Base-by-base conservation (phyloP, 805 yeast species). In the Saccharomycopsis schoenii region DNA sequence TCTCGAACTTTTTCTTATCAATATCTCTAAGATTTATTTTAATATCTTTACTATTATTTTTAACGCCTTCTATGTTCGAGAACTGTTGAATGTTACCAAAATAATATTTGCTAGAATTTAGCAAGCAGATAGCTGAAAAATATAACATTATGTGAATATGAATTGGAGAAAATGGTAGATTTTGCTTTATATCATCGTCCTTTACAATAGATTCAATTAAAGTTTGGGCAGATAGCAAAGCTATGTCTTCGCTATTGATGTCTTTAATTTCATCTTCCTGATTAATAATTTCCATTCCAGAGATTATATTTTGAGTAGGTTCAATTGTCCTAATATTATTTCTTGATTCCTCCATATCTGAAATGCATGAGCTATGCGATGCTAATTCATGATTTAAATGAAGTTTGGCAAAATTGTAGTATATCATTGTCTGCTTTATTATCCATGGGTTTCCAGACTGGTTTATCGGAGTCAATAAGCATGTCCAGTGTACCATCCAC, bases 401-500 rank as follows among this genome's bases (percentile, higher is more conserved):
- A 87, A 85, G 83, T 67, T 84, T 83, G 40, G 91, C 91, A 74
- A 85, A 85, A 67, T 85, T 85, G 67, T 85, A 85, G 68, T 85
- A 86, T 52, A 85, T 81, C 62, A 85, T 73, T 0, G 89, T 84
- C 0, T 88, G 83, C 66, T 85, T 85, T 0, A 87, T 80, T 10
- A 87, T 81, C 91, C 91, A 85, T 0, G 77, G 71, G 43, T 83
- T 81, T 56, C 69, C 68, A 36, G 72, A 72, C 19, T 71, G 73
- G 57, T 77, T 77, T 56, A 82, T 77, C 1, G 88, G 87, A 2
- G 87, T 81, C 21, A 85, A 71, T 50, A 85, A 70, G 11, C 86
- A 88, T 0, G 91, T 83, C 91, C 91, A 85, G 21, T 85, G 84
- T 4, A 85, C 88, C 89, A 85, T 85, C 91, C 91, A 85, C 70